phyloP scores from a whole-genome alignment of 495 filamentous ascomycete genomes.

The Penicillium roqueforti region DNA sequence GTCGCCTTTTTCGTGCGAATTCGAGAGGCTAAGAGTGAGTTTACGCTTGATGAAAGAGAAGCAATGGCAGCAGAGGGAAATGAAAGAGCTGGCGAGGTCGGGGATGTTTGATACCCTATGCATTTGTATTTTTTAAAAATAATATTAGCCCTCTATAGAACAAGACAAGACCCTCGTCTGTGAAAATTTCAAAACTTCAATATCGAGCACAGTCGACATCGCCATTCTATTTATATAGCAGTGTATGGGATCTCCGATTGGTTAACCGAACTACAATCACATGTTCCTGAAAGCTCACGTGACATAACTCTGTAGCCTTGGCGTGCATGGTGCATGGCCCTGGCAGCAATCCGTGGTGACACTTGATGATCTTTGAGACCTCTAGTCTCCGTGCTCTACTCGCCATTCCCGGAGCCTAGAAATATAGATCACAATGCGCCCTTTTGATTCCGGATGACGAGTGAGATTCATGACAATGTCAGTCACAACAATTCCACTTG shows the following conservation, averaged over 20 bases:
- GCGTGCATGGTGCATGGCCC: neutral
- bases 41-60: constrained; percentile 63
- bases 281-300: neutral
- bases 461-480: constrained; percentile 2
- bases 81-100: neutral
- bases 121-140: neutral
- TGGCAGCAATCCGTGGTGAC: neutral
- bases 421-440: neutral
- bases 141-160: neutral
- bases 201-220: no score
- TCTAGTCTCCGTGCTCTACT: neutral
- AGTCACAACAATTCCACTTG: constrained; percentile 5
- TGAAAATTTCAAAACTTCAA: neutral
- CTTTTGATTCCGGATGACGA: neutral
- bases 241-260: neutral
- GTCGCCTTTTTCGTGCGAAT: constrained; percentile 61
- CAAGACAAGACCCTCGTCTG: neutral
- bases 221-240: neutral
- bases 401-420: neutral
- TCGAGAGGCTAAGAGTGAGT: constrained; percentile 60
- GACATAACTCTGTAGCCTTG: neutral
- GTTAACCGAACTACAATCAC: neutral
- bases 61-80: constrained; percentile 25
- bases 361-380: neutral
- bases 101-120: neutral